Percentiles rank a stretch among this genome's conserved stretches.
phyloP scores from a whole-genome alignment of 139 green algal genomes.

The Closterium sp. region DNA sequence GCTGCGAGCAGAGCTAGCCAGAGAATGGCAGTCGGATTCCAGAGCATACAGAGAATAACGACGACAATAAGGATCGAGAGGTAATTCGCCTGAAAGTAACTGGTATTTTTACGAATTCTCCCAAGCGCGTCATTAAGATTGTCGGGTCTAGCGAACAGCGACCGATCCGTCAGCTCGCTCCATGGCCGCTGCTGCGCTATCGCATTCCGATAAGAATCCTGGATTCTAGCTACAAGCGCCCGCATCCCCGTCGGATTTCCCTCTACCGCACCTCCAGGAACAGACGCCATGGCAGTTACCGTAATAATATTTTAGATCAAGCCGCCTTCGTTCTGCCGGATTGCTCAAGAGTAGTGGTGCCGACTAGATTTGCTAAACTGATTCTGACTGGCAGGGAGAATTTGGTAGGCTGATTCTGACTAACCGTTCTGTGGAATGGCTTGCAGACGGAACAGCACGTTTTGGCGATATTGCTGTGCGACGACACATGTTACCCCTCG shows the following conservation, averaged over 20 bases:
- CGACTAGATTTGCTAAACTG: not conserved
- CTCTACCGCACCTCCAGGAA: not conserved
- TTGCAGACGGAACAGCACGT: not conserved
- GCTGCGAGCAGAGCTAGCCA: constrained; percentile 70
- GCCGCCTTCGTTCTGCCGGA: not conserved
- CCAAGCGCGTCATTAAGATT: constrained; percentile 71
- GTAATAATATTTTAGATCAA: not conserved
- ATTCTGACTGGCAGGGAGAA: not conserved
- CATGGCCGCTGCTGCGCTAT: constrained; percentile 82
- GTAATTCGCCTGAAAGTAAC: constrained; percentile 95
- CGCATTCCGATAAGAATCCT: constrained; percentile 22
- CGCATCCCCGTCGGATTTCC: not conserved
- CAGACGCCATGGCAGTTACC: not conserved
- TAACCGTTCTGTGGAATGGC: not conserved
- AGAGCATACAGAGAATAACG: constrained; percentile 66
- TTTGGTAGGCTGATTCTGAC: not conserved
- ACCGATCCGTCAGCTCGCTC: constrained; percentile 81
- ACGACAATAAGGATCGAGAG: constrained; percentile 69
- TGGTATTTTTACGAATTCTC: constrained; percentile 80
- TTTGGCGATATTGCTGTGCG: not conserved
- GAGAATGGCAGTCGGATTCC: constrained; percentile 75
- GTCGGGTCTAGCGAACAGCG: constrained; percentile 70
- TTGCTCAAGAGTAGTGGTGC: not conserved
- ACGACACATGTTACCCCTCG: not conserved
- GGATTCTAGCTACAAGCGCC: not conserved